A percentile compares a stretch with the other conserved stretches of the same genome.
Conservation (phyloP, 2,329 filamentous ascomycete genomes). For the Epichloe sibirici region DNA sequence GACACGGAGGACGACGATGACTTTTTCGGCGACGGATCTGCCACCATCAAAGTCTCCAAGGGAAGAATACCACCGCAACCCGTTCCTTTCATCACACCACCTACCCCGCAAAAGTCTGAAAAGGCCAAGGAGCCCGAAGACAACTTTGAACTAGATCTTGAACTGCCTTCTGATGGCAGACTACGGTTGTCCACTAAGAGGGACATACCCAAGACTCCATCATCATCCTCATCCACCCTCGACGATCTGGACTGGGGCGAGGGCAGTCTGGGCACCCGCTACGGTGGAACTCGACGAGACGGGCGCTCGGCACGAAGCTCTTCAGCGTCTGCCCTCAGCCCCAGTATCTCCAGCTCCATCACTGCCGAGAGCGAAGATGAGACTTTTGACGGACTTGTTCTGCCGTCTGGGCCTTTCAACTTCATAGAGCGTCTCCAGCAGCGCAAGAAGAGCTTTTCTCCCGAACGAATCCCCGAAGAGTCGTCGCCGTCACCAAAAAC, state of each 20-base stretch:
- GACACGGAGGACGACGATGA: conserved; percentile 51
- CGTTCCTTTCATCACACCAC: conserved; percentile 41
- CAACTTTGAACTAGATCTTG: conserved; percentile 61
- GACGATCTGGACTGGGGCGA: conserved; percentile 93
- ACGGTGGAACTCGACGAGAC: conserved; percentile 74
- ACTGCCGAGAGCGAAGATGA: conserved; percentile 92
- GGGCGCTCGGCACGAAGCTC: conserved; percentile 73
- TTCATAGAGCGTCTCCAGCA: conserved; percentile 68
- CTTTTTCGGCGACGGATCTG: conserved; percentile 49
- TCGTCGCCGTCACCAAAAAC: conserved; percentile 9
- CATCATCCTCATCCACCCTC: conserved; percentile 29
- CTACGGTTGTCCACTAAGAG: conserved; percentile 50
- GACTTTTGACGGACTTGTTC: conserved; percentile 74
- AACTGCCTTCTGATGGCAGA: conserved; percentile 55
- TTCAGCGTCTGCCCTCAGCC: conserved; percentile 78
- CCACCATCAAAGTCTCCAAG: conserved; percentile 58
- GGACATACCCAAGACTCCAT: conserved; percentile 51
- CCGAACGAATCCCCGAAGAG: conserved; percentile 32
- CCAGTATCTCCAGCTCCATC: conserved; percentile 82
- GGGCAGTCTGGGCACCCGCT: conserved; percentile 81
- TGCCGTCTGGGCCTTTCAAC: conserved; percentile 74
- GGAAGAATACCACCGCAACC: conserved; percentile 38
- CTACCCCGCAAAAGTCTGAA: conserved; percentile 37
- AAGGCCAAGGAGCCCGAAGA: conserved; percentile 35
- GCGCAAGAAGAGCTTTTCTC: conserved; percentile 50